Evolutionary conservation across 2,329 filamentous ascomycete genomes (phyloP).

Genomic region (Claviceps arundinis): DNA sequence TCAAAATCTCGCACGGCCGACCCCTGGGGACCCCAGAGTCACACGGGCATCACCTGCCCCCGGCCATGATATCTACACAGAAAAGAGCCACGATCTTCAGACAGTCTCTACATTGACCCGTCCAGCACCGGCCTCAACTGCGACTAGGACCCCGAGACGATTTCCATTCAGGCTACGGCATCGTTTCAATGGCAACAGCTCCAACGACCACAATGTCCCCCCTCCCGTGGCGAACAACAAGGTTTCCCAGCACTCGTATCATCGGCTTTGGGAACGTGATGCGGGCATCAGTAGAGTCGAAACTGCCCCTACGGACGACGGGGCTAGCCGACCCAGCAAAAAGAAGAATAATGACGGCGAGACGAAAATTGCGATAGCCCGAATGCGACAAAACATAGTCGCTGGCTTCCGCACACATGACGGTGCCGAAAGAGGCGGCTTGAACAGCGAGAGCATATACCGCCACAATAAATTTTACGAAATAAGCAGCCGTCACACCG

Average conservation of each 20-base stretch:
- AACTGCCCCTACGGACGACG: background rate
- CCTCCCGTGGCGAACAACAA: background rate
- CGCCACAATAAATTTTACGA: background rate
- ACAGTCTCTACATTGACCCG: background rate
- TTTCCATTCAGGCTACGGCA: background rate
- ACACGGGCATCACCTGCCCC: background rate
- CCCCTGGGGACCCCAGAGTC: conserved; percentile 9
- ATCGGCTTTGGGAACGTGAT: background rate
- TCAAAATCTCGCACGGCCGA: conserved; percentile 32
- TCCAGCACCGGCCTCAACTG: background rate
- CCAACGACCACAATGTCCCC: background rate
- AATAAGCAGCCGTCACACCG: background rate
- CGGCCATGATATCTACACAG: conserved; percentile 9
- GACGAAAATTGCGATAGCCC: conserved; percentile 2
- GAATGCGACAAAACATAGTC: conserved; percentile 6
- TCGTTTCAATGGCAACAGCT: background rate
- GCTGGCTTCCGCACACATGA: background rate
- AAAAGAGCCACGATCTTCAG: conserved; percentile 1
- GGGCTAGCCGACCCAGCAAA: background rate
- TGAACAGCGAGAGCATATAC: conserved; percentile 2
- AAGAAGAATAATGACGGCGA: background rate
- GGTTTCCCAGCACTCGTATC: background rate
- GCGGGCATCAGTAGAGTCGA: background rate
- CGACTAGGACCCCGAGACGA: background rate
- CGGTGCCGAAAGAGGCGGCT: conserved; percentile 30